phyloP scores from a whole-genome alignment of 176 grass and related monocot species.

The Cocos nucifera region DNA sequence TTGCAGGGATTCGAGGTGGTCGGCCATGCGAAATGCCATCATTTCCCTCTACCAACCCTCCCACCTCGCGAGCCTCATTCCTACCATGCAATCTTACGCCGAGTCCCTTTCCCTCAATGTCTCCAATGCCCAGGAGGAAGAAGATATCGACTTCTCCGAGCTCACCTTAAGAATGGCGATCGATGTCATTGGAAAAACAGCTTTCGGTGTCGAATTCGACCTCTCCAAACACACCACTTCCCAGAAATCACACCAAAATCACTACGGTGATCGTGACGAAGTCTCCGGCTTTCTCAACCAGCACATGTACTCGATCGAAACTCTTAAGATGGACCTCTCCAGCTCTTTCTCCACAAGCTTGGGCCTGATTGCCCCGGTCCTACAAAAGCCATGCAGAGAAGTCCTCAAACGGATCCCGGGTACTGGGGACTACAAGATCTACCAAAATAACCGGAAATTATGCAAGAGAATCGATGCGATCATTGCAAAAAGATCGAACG shows the following conservation, averaged over 20 bases:
- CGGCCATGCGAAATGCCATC: slow-evolving; percentile 70
- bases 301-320: slow-evolving; percentile 53
- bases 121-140: slow-evolving; percentile 30
- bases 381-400: slow-evolving; percentile 51
- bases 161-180: slow-evolving; percentile 61
- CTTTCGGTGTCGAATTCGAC: slow-evolving; percentile 78
- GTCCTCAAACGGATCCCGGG: slow-evolving; percentile 46
- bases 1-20: slow-evolving; percentile 68
- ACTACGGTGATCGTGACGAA: slow-evolving; percentile 3
- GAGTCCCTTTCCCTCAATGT: slow-evolving; percentile 27
- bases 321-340: slow-evolving; percentile 89
- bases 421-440: slow-evolving; percentile 68
- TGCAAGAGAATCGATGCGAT: slow-evolving; percentile 65
- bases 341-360: slow-evolving; percentile 81
- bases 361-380: slow-evolving; percentile 51
- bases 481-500: slow-evolving; percentile 37
- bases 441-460: slow-evolving; percentile 46
- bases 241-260: neutral
- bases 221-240: slow-evolving; percentile 26
- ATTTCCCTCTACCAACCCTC: slow-evolving; percentile 82
- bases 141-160: slow-evolving; percentile 60
- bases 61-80: slow-evolving; percentile 54
- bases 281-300: slow-evolving; percentile 55
- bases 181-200: slow-evolving; percentile 79
- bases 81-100: slow-evolving; percentile 67